Percentiles rank a stretch among this genome's conserved stretches.
Conservation (phyloP, 1,284 basidiomycete genomes). For the Melampsora americana region DNA sequence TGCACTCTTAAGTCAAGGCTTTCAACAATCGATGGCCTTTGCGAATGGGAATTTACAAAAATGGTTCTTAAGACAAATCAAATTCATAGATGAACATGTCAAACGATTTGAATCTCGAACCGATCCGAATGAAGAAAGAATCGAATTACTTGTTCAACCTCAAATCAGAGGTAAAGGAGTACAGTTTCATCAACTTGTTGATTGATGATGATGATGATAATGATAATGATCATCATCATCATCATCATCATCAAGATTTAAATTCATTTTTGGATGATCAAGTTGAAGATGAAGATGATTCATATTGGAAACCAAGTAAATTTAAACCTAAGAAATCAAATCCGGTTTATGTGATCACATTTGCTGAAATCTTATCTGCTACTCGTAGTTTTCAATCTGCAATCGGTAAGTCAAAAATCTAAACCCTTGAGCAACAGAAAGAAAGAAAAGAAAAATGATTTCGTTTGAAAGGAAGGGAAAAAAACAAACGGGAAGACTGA, state of each 20-base stretch:
- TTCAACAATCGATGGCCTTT: slow-evolving; percentile 68
- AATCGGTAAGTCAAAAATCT: too few species aligned
- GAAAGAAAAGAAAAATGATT: too few species aligned
- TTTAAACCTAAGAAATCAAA: slow-evolving; percentile 66
- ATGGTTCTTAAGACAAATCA: slow-evolving; percentile 56
- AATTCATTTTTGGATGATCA: too few species aligned
- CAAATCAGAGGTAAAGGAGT: not conserved
- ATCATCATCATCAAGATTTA: too few species aligned
- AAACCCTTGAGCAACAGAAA: too few species aligned
- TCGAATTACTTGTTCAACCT: not conserved
- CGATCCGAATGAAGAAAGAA: too few species aligned
- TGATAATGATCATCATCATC: slow-evolving; percentile 35
- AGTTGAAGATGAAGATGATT: slow-evolving; percentile 28
- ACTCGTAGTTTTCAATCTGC: slow-evolving; percentile 85
- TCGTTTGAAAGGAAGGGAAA: too few species aligned
- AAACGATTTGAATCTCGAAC: not conserved
- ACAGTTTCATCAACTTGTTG: not conserved
- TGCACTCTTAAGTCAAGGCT: slow-evolving; percentile 66
- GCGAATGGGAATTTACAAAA: slow-evolving; percentile 74
- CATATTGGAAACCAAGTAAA: slow-evolving; percentile 37
- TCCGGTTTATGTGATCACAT: slow-evolving; percentile 72
- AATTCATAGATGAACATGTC: slow-evolving; percentile 27
- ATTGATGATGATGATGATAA: slow-evolving; percentile 8
- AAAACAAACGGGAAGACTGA: too few species aligned
- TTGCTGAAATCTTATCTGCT: slow-evolving; percentile 78